Evolutionary conservation across 2,329 filamentous ascomycete species (phyloP).

Genomic region (Tolypocladium amazonense): DNA sequence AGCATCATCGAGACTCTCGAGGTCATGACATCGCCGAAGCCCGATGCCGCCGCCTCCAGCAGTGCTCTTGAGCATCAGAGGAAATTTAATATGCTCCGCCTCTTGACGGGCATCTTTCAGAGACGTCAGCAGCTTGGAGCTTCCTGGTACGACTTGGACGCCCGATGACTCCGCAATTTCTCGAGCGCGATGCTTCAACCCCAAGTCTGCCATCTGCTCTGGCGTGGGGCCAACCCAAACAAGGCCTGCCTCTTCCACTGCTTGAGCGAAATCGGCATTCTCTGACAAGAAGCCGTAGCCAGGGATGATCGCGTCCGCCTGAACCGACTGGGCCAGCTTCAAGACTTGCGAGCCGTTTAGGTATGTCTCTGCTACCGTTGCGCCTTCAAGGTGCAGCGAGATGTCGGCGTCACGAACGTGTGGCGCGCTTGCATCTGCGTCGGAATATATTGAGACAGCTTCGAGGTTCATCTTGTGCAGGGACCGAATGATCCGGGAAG

Average conservation of each 20-base stretch:
- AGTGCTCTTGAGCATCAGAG: slow-evolving; percentile 36
- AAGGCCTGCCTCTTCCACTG: slow-evolving; percentile 41
- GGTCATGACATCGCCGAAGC: slow-evolving; percentile 24
- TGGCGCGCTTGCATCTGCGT: slow-evolving; percentile 48
- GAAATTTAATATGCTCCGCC: slow-evolving; percentile 20
- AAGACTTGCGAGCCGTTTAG: slow-evolving; percentile 55
- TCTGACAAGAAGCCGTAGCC: slow-evolving; percentile 60
- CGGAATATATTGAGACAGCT: slow-evolving; percentile 62
- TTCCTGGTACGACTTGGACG: slow-evolving; percentile 25
- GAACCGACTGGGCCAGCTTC: slow-evolving; percentile 35
- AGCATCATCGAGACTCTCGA: slow-evolving; percentile 15
- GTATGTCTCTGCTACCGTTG: slow-evolving; percentile 36
- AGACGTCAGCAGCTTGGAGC: slow-evolving; percentile 12
- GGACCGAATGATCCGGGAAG: slow-evolving; percentile 58
- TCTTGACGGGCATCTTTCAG: slow-evolving; percentile 16
- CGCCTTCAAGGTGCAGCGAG: slow-evolving; percentile 51
- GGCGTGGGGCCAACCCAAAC: slow-evolving; percentile 49
- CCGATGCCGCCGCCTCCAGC: slow-evolving; percentile 36
- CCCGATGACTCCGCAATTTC: slow-evolving; percentile 17
- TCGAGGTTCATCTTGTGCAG: slow-evolving; percentile 55
- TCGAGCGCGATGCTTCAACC: slow-evolving; percentile 26
- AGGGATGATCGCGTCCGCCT: slow-evolving; percentile 49
- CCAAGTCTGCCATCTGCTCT: slow-evolving; percentile 25
- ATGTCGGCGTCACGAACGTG: slow-evolving; percentile 60
- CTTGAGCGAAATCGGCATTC: slow-evolving; percentile 48